These are phyloP conservation scores for Luffa acutangula DNA, from an alignment of 306 rosid genomes.

Conservation along the genomic window DNA sequence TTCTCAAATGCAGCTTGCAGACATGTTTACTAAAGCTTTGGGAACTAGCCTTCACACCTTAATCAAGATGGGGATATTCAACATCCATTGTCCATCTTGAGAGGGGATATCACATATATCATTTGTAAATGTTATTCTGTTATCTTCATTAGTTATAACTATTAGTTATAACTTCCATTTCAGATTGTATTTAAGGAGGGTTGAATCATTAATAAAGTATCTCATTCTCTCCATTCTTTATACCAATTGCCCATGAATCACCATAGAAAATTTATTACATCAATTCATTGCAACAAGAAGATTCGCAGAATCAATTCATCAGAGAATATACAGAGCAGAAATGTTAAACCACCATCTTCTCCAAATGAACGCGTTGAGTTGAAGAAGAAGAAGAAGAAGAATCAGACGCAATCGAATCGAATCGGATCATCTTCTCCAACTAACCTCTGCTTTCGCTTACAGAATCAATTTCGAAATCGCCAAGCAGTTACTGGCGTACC, in stretches of 20 bases:
- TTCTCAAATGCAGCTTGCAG: too few species aligned
- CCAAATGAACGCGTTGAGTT: not conserved
- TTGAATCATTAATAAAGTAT: too few species aligned
- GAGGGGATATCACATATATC: too few species aligned
- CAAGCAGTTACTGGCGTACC: constrained; percentile 10
- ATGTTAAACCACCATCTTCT: not conserved
- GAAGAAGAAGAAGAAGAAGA: not conserved
- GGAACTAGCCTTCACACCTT: too few species aligned
- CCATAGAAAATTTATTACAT: not conserved
- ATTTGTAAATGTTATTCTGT: too few species aligned
- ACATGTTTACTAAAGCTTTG: too few species aligned
- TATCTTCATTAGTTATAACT: too few species aligned
- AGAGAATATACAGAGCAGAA: not conserved
- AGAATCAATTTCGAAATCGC: constrained; percentile 4
- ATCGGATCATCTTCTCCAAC: not conserved
- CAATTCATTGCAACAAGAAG: not conserved
- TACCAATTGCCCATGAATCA: not conserved
- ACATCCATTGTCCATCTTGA: too few species aligned
- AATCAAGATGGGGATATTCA: too few species aligned
- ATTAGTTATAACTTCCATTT: too few species aligned
- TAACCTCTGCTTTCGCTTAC: not conserved
- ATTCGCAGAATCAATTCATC: not conserved
- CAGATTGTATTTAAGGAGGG: too few species aligned
- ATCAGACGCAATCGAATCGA: not conserved
- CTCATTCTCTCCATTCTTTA: too few species aligned